phyloP scores from a whole-genome alignment of 441 rosid genomes.

The Breynia disticha region DNA sequence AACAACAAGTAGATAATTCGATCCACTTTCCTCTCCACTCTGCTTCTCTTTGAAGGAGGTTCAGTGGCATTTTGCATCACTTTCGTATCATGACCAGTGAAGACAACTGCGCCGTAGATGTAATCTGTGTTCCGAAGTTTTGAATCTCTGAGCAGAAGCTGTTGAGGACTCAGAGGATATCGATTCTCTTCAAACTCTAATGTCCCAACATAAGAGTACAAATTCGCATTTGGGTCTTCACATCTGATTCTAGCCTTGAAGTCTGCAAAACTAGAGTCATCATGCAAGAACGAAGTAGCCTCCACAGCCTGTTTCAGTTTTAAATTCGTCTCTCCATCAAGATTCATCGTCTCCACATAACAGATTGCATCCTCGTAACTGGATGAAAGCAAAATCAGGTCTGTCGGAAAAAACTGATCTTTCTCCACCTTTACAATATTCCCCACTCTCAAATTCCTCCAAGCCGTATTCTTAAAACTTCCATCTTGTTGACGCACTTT shows the following conservation, averaged over 20 bases:
- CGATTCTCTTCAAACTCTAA: constrained; percentile 51
- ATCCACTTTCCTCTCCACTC: constrained; percentile 79
- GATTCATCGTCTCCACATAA: constrained; percentile 95
- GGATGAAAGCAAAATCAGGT: constrained; percentile 77
- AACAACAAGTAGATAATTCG: constrained; percentile 63
- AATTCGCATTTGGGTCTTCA: constrained; percentile 90
- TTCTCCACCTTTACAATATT: constrained; percentile 75
- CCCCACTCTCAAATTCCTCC: constrained; percentile 84
- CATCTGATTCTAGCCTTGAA: constrained; percentile 68
- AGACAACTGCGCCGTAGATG: constrained; percentile 71
- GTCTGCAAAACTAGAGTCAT: constrained; percentile 43
- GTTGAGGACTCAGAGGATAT: constrained; percentile 79
- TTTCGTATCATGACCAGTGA: constrained; percentile 90
- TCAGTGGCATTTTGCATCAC: constrained; percentile 82
- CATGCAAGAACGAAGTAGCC: constrained; percentile 41
- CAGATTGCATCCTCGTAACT: constrained; percentile 80
- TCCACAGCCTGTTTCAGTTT: constrained; percentile 77
- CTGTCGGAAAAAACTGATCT: constrained; percentile 89
- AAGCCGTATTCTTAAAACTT: constrained; percentile 36
- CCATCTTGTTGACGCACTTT: constrained; percentile 58
- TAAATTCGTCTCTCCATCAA: constrained; percentile 95
- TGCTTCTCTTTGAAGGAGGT: constrained; percentile 98
- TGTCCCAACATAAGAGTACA: constrained; percentile 80
- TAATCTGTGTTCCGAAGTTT: constrained; percentile 89
- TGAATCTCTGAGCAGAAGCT: constrained; percentile 87